Percentiles rank a stretch among this genome's conserved stretches.
These are phyloP conservation scores for Calocybe gangraenosa DNA, from an alignment of 768 basidiomycete genomes.

Conservation along the genomic window DNA sequence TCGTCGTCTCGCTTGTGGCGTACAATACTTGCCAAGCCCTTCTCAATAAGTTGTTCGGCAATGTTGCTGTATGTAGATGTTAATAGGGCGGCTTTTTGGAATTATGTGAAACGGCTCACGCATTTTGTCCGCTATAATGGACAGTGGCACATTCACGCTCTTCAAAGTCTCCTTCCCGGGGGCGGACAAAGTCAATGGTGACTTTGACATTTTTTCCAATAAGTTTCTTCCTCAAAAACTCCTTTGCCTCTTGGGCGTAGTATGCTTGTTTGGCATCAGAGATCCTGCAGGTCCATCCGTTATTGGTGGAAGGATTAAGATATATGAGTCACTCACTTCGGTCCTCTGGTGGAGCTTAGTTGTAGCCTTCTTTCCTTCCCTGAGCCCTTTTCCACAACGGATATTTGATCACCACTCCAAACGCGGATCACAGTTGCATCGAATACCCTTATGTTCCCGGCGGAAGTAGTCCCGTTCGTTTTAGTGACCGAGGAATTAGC, in stretches of 20 bases:
- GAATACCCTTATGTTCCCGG: slow-evolving; percentile 51
- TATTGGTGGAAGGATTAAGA: not conserved
- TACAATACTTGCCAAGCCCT: slow-evolving; percentile 84
- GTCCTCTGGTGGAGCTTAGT: slow-evolving; percentile 83
- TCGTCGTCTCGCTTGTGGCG: slow-evolving; percentile 95
- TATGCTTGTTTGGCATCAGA: slow-evolving; percentile 83
- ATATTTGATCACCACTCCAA: slow-evolving; percentile 92
- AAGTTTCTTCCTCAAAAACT: slow-evolving; percentile 87
- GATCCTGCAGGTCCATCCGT: slow-evolving; percentile 39
- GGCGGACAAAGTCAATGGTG: slow-evolving; percentile 87
- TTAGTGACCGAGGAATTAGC: slow-evolving; percentile 38
- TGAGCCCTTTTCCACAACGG: slow-evolving; percentile 68
- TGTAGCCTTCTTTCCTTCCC: slow-evolving; percentile 80
- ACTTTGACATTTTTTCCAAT: slow-evolving; percentile 87
- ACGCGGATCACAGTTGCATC: slow-evolving; percentile 82
- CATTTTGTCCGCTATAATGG: slow-evolving; percentile 75
- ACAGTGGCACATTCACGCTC: slow-evolving; percentile 91
- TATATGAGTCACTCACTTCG: slow-evolving; percentile 51
- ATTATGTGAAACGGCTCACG: slow-evolving; percentile 42
- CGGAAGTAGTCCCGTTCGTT: slow-evolving; percentile 37
- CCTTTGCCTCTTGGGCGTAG: slow-evolving; percentile 89
- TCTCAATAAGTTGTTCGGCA: slow-evolving; percentile 90
- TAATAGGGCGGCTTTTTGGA: not conserved
- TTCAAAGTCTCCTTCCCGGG: slow-evolving; percentile 89
- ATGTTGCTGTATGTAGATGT: slow-evolving; percentile 59